A percentile compares a stretch with the other conserved stretches of the same genome.
These are phyloP conservation scores for Pichia sp. DNA, from an alignment of 1,139 yeast genomes.

Conservation along the genomic window DNA sequence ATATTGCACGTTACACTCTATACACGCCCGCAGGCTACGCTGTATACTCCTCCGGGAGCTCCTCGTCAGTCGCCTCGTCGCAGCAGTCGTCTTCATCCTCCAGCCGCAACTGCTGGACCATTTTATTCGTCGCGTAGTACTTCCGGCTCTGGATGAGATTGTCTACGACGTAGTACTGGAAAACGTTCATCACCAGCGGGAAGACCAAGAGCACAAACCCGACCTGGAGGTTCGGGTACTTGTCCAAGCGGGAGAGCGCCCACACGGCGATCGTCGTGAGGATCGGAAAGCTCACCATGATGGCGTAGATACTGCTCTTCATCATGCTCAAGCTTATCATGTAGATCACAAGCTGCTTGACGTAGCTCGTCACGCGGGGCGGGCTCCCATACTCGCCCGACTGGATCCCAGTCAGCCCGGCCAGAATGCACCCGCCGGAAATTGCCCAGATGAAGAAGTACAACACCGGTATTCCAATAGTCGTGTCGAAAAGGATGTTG, in stretches of 20 bases:
- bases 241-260: constrained; percentile 71
- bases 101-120: neutral
- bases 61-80: constrained; percentile 3
- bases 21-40: neutral
- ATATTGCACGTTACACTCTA: neutral
- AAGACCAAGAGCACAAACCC: constrained; percentile 81
- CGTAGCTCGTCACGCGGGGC: constrained; percentile 61
- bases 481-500: constrained; percentile 83
- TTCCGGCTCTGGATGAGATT: constrained; percentile 70
- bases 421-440: constrained; percentile 37
- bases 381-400: constrained; percentile 82
- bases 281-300: constrained; percentile 56
- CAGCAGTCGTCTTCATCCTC: neutral
- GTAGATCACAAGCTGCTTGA: constrained; percentile 71
- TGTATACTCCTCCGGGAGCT: constrained; percentile 1
- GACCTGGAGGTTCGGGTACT: constrained; percentile 76
- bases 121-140: constrained; percentile 22
- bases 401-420: constrained; percentile 55
- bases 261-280: constrained; percentile 54
- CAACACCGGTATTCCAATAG: constrained; percentile 58
- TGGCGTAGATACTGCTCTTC: constrained; percentile 50
- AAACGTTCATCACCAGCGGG: constrained; percentile 74
- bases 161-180: constrained; percentile 84
- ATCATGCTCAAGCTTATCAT: constrained; percentile 51
- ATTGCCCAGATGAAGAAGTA: constrained; percentile 9